These are phyloP conservation scores for Lepraria neglecta DNA, from an alignment of 495 filamentous ascomycete species.

Conservation along the genomic window DNA sequence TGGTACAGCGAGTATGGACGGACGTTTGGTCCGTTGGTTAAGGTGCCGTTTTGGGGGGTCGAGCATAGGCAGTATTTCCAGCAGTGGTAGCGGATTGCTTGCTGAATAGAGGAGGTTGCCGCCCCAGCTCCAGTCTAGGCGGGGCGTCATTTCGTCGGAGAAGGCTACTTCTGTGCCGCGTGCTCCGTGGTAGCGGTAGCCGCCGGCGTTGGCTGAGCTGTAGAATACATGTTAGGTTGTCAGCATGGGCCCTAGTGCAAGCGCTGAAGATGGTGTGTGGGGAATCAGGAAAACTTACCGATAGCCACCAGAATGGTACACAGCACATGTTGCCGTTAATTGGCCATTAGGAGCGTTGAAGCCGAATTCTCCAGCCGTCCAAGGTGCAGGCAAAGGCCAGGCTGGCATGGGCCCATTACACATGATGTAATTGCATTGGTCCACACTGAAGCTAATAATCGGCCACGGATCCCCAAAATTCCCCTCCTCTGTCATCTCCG, in stretches of 20 bases:
- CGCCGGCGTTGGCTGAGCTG: constrained; percentile 7
- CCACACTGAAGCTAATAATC: too few relatives aligned
- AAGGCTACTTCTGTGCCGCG: not conserved
- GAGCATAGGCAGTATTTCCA: too few relatives aligned
- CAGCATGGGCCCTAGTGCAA: too few relatives aligned
- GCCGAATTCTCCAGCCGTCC: not conserved
- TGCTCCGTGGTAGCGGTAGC: not conserved
- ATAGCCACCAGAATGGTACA: not conserved
- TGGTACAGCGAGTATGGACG: too few relatives aligned
- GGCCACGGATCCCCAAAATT: too few relatives aligned
- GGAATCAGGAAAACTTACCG: not conserved
- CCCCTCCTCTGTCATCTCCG: too few relatives aligned
- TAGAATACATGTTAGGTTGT: not conserved
- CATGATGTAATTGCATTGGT: too few relatives aligned
- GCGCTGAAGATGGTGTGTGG: not conserved
- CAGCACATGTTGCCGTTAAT: not conserved
- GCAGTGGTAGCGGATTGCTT: too few relatives aligned
- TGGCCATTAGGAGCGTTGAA: not conserved
- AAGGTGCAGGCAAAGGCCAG: too few relatives aligned
- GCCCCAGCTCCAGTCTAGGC: constrained; percentile 1
- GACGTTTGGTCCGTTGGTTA: too few relatives aligned
- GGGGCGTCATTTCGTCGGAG: constrained; percentile 12
- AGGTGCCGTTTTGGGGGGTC: too few relatives aligned
- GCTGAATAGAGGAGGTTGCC: not conserved
- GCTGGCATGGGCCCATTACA: too few relatives aligned